Evolutionary conservation across 78 protist genomes (phyloP), one percentile per base, ranked within the genome.

Genomic region (Goniomonas avonlea): DNA sequence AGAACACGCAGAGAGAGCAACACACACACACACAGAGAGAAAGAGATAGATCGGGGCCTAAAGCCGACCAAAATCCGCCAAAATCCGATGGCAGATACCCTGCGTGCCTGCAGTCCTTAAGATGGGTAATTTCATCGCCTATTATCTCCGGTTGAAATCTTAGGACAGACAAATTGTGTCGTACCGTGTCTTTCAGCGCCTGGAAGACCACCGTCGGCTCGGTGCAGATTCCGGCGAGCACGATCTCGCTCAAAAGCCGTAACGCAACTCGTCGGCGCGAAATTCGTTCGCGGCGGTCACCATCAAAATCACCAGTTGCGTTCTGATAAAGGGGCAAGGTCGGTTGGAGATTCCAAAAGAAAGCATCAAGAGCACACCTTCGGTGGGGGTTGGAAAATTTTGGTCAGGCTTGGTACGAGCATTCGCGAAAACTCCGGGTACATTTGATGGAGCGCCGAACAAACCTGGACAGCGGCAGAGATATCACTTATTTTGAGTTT

Each of bases 151-250:
- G n/a, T n/a, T n/a, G n/a, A n/a, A n/a, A n/a, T n/a, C n/a, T n/a
- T n/a, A n/a, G n/a, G n/a, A n/a, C n/a, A n/a, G n/a, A n/a, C n/a
- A n/a, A n/a, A n/a, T n/a, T n/a, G n/a, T n/a, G n/a, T n/a, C n/a
- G n/a, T n/a, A n/a, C n/a, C n/a, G n/a, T n/a, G n/a, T 68, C 75
- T 25, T 25, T 15, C 34, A 68, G 75, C 75, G 75, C 75, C 32
- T 27, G 0, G 25, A 39, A 1, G 47, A 68, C 59, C 29, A 41
- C 21, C 34, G 55, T 2, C n/a, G 40, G 29, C 23, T 68, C 75
- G 27, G 48, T 41, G 75, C 43, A 41, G 34, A 68, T 53, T 2
- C 75, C 75, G 23, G 65, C 65, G 3, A 45, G 50, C 27, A 68
- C 56, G 37, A 68, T 27, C 56, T 39, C 75, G 3, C 59, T 3